These are phyloP conservation scores for Fusarium heterosporum DNA, from an alignment of 2,329 filamentous ascomycete genomes.

Conservation along the genomic window DNA sequence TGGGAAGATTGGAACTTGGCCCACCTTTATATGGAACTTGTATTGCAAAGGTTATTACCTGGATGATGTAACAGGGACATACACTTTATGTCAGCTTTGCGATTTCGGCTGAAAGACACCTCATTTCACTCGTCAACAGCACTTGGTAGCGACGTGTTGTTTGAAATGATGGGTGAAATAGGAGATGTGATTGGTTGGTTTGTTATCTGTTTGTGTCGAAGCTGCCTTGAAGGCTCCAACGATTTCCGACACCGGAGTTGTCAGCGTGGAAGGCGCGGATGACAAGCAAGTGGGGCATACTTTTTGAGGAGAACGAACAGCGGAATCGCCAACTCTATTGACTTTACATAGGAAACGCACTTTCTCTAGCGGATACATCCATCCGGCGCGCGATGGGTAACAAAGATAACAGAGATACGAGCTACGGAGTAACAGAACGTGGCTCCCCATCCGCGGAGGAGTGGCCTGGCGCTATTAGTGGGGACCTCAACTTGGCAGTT, in stretches of 20 bases:
- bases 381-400: background rate
- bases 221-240: too few species aligned
- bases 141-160: background rate
- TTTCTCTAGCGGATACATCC: slow-evolving; percentile 3
- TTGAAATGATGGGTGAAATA: slow-evolving; percentile 1
- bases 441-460: background rate
- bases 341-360: background rate
- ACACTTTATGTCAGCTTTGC: slow-evolving; percentile 2
- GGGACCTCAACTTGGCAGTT: background rate
- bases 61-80: background rate
- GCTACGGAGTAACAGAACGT: background rate
- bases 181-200: background rate
- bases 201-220: background rate
- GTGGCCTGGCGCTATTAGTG: background rate
- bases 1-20: too few species aligned
- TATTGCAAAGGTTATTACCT: background rate
- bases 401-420: background rate
- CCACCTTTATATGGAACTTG: background rate
- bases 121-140: background rate
- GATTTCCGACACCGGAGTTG: too few species aligned
- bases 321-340: background rate
- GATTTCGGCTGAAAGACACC: slow-evolving; percentile 2
- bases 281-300: too few species aligned
- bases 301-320: too few species aligned
- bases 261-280: too few species aligned